Evolutionary conservation across 2,329 filamentous ascomycete species (phyloP), one percentile per base, ranked within the genome.

Genomic region (Daldinia sp.): DNA sequence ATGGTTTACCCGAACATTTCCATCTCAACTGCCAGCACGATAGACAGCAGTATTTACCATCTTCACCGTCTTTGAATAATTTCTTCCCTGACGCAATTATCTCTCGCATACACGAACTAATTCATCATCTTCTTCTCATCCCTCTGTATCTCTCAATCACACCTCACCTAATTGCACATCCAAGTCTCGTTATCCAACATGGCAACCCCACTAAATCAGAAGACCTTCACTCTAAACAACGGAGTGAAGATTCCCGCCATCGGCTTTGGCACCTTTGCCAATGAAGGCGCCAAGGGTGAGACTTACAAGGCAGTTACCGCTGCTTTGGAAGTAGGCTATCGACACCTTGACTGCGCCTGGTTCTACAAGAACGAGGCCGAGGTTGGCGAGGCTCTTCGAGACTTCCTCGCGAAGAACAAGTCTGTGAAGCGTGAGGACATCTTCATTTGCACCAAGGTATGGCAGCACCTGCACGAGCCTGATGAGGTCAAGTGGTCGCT

Each of bases 361-460:
- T 90, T 89, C 71, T 93, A 93, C 79, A 85, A 87, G 75, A 93
- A 93, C 77, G 91, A 90, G 76, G 79, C 79, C 9, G 88, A 89
- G 76, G 86, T 90, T 39, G 88, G 88, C 58, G 79, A 84, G 26
- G 88, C 85, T 20, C 84, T 90, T 73, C 83, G 83, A 61, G 85
- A 82, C 73, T 82, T 81, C 73, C 75, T 79, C 28, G 74, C 72
- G 71, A 74, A 78, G 63, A 79, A 78, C 76, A 72, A 78, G 7
- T 84, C 84, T 0, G 82, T 88, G 6, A 82, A 84, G 60, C 82
- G 86, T 28, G 79, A 82, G 57, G 82, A 88, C 68, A 82, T 88
- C 74, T 88, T 85, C 82, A 77, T 88, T 65, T 91, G 89, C 65
- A 90, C 89, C 69, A 92, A 92, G 82, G 84, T 92, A 44, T 89